Base-by-base conservation (phyloP, 225 moss, liverwort and hornwort species). In the Polytrichum commune region DNA sequence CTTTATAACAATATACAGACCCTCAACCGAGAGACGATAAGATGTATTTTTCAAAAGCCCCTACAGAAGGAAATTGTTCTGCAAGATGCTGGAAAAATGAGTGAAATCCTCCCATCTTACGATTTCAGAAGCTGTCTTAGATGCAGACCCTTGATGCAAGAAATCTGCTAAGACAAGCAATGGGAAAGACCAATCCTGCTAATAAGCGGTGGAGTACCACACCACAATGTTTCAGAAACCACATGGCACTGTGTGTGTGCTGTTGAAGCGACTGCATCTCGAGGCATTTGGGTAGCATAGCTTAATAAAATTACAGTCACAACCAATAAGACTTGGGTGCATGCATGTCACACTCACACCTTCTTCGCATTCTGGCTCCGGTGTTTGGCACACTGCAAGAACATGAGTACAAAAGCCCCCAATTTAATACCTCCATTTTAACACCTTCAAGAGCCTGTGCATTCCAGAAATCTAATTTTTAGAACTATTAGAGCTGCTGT, bases 271-370 rank as follows among this genome's bases (percentile, higher is more conserved):
- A 19, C 65, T 81, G 76, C 86, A 86, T 72, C 62, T 74, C 56
- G 69, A 77, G 38, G 76, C 83, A 3, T 78, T 70, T 7, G 86
- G 83, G 69, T 71, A 81, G 38, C 86, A 86, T 8, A 30, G 28
- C 60, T 77, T 70, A 32, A 86, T 78, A 64, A 68, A 86, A 8
- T 81, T 72, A 25, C 86, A 86, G 72, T 69, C 81, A 4, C 86
- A 86, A 29, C 83, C 86, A 56, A 86, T 70, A 54, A 83, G 74
- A 46, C 56, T 55, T 53, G 78, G 83, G 38, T 76, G 72, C 78
- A 78, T 83, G 69, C 86, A 86, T 8, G 78, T 86, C 68, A 86
- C 83, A 5, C 83, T 78, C 60, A 81, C 86, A 68, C 74, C 78
- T 0, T 83, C 83, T 55, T 74, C 86, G 7, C 86, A 86, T 54